Percentiles rank a stretch among this genome's conserved stretches.
Evolutionary conservation across 345 rosid genomes (phyloP).

Genomic region (Erysimum cheiranthoides): DNA sequence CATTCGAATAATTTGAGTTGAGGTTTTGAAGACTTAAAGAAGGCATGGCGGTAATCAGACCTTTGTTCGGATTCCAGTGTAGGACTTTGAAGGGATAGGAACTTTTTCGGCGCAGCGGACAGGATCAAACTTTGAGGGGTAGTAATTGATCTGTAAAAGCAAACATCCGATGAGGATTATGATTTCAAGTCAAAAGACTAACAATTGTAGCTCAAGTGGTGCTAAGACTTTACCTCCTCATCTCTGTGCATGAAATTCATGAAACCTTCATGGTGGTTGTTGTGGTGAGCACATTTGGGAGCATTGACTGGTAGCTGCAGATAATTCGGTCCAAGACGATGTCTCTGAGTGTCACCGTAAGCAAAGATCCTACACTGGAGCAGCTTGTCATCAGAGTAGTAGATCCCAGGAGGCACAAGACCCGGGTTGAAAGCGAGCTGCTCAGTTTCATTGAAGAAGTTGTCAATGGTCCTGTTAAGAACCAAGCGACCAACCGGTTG

Average conservation of each 20-base stretch:
- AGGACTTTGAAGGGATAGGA: slow-evolving; percentile 62
- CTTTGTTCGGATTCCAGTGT: slow-evolving; percentile 84
- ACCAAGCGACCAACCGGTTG: slow-evolving; percentile 99
- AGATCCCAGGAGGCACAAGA: slow-evolving; percentile 85
- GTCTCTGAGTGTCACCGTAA: slow-evolving; percentile 92
- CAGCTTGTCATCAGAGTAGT: slow-evolving; percentile 90
- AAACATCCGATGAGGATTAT: not conserved
- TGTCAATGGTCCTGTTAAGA: slow-evolving; percentile 90
- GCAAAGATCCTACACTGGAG: slow-evolving; percentile 94
- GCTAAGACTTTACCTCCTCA: slow-evolving; percentile 68
- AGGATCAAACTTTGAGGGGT: slow-evolving; percentile 88
- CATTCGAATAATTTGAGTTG: not conserved
- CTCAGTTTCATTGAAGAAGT: slow-evolving; percentile 94
- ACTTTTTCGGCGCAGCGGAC: slow-evolving; percentile 80
- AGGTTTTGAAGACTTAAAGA: slow-evolving; percentile 6
- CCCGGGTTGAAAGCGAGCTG: slow-evolving; percentile 97
- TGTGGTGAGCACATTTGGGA: slow-evolving; percentile 95
- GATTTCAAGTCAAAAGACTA: not conserved
- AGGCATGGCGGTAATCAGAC: slow-evolving; percentile 41
- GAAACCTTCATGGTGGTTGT: slow-evolving; percentile 95
- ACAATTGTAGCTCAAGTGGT: slow-evolving; percentile 16
- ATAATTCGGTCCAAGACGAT: slow-evolving; percentile 98
- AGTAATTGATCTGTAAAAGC: slow-evolving; percentile 74
- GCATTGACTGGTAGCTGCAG: slow-evolving; percentile 94
- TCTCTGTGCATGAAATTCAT: slow-evolving; percentile 96